Conservation (phyloP, 2,329 filamentous ascomycete species). For the Aspergillus japonicus region DNA sequence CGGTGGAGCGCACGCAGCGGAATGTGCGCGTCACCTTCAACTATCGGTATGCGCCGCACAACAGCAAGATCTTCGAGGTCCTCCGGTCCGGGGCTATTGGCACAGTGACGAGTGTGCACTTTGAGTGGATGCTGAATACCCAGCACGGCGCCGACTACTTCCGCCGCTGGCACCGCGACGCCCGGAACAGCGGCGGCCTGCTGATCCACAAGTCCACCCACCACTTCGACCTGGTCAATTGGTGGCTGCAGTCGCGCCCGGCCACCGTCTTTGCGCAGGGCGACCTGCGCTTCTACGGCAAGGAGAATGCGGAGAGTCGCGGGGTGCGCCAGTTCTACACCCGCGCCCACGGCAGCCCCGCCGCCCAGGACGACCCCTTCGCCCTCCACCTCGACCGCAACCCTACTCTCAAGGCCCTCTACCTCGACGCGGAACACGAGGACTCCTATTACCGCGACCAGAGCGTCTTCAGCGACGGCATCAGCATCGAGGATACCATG, state of each 20-base stretch:
- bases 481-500: slow-evolving; percentile 66
- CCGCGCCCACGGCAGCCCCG: slow-evolving; percentile 52
- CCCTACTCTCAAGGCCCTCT: slow-evolving; percentile 57
- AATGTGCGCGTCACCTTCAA: slow-evolving; percentile 62
- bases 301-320: slow-evolving; percentile 59
- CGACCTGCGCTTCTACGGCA: slow-evolving; percentile 60
- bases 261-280: slow-evolving; percentile 59
- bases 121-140: slow-evolving; percentile 65
- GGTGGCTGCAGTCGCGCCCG: slow-evolving; percentile 59
- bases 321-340: slow-evolving; percentile 50
- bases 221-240: slow-evolving; percentile 64
- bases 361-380: slow-evolving; percentile 57
- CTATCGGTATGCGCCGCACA: slow-evolving; percentile 65
- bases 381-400: slow-evolving; percentile 56
- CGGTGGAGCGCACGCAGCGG: slow-evolving; percentile 51
- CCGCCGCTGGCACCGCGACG: slow-evolving; percentile 63
- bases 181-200: slow-evolving; percentile 59
- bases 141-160: slow-evolving; percentile 63
- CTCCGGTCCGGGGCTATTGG: slow-evolving; percentile 57
- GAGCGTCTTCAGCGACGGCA: slow-evolving; percentile 62
- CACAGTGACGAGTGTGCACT: slow-evolving; percentile 57
- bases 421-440: slow-evolving; percentile 63
- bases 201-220: slow-evolving; percentile 64
- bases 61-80: slow-evolving; percentile 59
- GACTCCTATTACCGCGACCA: slow-evolving; percentile 63